Base-by-base conservation (phyloP, 2,329 filamentous ascomycete species). In the Hypomyces rosellus region DNA sequence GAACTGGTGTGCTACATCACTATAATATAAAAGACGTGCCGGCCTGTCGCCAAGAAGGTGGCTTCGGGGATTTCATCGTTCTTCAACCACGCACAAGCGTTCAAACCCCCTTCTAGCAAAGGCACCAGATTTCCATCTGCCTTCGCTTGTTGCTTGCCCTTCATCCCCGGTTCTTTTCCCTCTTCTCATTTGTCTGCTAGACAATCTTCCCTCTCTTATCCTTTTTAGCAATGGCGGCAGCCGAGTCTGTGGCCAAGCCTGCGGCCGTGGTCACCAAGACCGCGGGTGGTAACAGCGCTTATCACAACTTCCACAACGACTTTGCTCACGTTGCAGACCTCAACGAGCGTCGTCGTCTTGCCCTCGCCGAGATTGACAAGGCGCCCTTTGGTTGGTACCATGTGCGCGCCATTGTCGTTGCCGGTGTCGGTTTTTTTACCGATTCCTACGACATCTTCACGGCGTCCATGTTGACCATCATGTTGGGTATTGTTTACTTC, bases 351-450 rank as follows among this genome's bases (percentile, higher is more conserved):
- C 79, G 88, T 57, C 81, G 88, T 55, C 81, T 89, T 33, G 88
- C 88, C 39, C 84, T 93, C 47, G 86, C 86, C 36, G 85, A 91
- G 69, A 85, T 92, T 59, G 88, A 92, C 72, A 85, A 85, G 71
- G 87, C 86, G 9, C 84, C 84, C 3, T 91, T 92, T 54, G 85
- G 88, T 62, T 92, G 88, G 87, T 89, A 90, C 65, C 88, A 93
- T 63, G 80, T 91, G 52, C 80, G 88, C 38, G 85, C 88, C 51
- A 80, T 88, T 48, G 71, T 88, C 8, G 88, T 92, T 20, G 88
- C 88, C 30, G 88, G 89, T 60, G 85, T 92, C 54, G 89, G 88
- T 59, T 93, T 95, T 80, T 93, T 93, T 70, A 92, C 88, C 14
- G 89, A 92, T 64, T 86, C 86, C 3, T 92, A 91, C 69, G 84